These are phyloP conservation scores for Acanthamoeba royreba DNA, from an alignment of 208 protist species.

Conservation along the genomic window DNA sequence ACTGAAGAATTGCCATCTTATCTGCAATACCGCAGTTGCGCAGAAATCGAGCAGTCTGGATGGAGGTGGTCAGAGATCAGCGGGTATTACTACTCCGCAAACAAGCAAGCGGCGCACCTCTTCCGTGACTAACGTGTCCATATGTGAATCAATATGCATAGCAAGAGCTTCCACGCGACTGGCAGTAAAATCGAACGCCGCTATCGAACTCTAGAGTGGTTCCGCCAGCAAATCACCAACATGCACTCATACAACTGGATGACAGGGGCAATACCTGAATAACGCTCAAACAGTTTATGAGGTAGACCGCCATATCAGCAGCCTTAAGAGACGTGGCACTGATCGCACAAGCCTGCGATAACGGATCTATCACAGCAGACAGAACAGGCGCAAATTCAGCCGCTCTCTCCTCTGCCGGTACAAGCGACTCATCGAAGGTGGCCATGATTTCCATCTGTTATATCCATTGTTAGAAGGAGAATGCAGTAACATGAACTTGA, in stretches of 20 bases:
- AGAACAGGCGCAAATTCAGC: conserved; percentile 56
- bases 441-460: conserved; percentile 49
- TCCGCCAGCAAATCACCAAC: background rate
- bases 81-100: background rate
- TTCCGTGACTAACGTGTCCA: conserved; percentile 67
- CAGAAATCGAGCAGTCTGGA: conserved; percentile 43
- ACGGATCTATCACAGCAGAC: conserved; percentile 38
- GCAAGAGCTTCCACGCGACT: conserved; percentile 1
- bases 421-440: conserved; percentile 52
- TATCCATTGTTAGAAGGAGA: background rate
- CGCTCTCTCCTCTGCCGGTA: conserved; percentile 39
- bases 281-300: conserved; percentile 57
- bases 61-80: background rate
- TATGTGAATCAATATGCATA: conserved; percentile 55
- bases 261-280: background rate
- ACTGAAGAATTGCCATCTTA: conserved; percentile 55
- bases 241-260: background rate
- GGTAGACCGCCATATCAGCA: conserved; percentile 57
- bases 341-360: conserved; percentile 45
- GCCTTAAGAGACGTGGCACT: conserved; percentile 42
- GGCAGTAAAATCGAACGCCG: conserved; percentile 3
- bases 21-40: background rate
- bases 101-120: background rate
- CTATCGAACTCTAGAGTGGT: background rate
- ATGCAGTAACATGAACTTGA: background rate